phyloP scores from a whole-genome alignment of 768 basidiomycete species.

The Amanita inopinata region DNA sequence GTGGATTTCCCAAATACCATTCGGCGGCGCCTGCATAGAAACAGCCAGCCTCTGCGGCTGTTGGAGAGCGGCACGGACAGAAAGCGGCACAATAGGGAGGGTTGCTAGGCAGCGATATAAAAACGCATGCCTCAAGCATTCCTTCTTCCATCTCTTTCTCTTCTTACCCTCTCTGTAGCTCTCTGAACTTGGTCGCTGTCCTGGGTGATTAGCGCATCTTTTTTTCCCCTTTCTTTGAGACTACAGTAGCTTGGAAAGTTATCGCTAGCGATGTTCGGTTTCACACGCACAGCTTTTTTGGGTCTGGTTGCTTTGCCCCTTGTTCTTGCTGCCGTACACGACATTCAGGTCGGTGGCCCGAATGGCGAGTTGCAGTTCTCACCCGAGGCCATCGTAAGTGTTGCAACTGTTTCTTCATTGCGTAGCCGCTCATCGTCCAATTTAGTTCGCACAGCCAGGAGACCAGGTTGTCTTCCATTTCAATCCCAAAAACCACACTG shows the following conservation, averaged over 20 bases:
- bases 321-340: conserved; percentile 37
- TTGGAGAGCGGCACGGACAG: neutral
- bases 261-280: conserved; percentile 35
- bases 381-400: conserved; percentile 45
- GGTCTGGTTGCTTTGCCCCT: conserved; percentile 41
- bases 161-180: conserved; percentile 19
- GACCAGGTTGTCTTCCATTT: conserved; percentile 58
- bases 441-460: conserved; percentile 36
- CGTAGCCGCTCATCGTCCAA: neutral
- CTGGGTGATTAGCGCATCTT: conserved; percentile 12
- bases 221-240: conserved; percentile 19
- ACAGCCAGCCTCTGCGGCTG: no score
- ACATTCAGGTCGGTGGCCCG: conserved; percentile 42
- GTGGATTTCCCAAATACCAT: no score
- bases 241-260: no score
- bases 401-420: conserved; percentile 2
- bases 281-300: conserved; percentile 25
- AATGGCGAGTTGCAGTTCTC: conserved; percentile 31
- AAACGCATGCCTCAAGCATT: neutral
- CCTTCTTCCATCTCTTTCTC: conserved; percentile 17
- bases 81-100: neutral
- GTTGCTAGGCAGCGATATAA: conserved; percentile 6
- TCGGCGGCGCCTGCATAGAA: no score
- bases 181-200: conserved; percentile 13
- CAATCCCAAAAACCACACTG: conserved; percentile 46